Evolutionary conservation across 2,329 filamentous ascomycete genomes (phyloP).

Genomic region (Sphaerulina populicola): DNA sequence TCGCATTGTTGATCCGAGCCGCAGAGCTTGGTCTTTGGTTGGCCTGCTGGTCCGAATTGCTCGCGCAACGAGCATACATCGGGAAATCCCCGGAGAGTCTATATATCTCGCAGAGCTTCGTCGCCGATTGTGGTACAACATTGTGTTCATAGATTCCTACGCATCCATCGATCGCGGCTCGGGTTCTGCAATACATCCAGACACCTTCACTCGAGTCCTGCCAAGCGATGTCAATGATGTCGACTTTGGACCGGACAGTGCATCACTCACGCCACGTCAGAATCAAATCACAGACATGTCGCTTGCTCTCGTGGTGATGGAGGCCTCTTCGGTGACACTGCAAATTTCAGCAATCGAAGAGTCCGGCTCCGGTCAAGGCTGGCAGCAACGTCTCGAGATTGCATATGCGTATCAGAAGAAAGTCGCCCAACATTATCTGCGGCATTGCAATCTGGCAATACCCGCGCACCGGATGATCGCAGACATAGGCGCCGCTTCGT

Average conservation of each 20-base stretch:
- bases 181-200: conserved; percentile 22
- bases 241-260: conserved; percentile 25
- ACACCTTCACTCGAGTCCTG: conserved; percentile 21
- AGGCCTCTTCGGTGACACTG: conserved; percentile 13
- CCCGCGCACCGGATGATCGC: conserved; percentile 22
- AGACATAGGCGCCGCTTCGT: conserved; percentile 19
- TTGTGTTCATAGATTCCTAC: conserved; percentile 29
- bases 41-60: conserved; percentile 30
- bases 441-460: conserved; percentile 22
- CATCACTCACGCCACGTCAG: conserved; percentile 17
- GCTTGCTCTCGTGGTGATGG: conserved; percentile 19
- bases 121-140: conserved; percentile 28
- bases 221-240: conserved; percentile 30
- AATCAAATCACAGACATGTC: conserved; percentile 29
- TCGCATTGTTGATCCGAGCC: conserved; percentile 23
- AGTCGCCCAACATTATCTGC: conserved; percentile 22
- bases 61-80: conserved; percentile 28
- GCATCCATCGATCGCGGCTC: conserved; percentile 29
- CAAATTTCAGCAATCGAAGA: conserved; percentile 16
- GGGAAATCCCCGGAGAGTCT: conserved; percentile 20
- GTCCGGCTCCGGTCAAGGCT: conserved; percentile 18
- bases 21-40: conserved; percentile 29
- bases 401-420: conserved; percentile 22
- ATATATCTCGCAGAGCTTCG: conserved; percentile 29
- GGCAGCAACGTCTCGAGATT: conserved; percentile 28